These are phyloP conservation scores for Plasmodium coatneyi DNA, from an alignment of 169 alveolate genomes.

Conservation along the genomic window DNA sequence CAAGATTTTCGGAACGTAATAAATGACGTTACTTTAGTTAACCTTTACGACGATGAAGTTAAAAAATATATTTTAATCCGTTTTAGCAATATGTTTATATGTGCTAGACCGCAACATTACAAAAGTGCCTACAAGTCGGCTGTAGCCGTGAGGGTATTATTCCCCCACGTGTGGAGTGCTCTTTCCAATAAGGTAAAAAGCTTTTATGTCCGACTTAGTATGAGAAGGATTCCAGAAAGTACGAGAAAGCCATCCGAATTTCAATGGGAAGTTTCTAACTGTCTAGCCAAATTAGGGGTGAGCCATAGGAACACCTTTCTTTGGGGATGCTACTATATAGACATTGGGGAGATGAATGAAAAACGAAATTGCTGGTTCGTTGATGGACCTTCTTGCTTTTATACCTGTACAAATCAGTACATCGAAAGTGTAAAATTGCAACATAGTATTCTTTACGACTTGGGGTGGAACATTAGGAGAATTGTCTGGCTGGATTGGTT, in stretches of 20 bases:
- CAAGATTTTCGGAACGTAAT: slow-evolving; percentile 86
- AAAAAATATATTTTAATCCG: slow-evolving; percentile 82
- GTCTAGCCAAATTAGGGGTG: slow-evolving; percentile 82
- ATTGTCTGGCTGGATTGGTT: slow-evolving; percentile 87
- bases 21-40: slow-evolving; percentile 80
- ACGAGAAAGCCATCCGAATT: slow-evolving; percentile 83
- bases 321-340: slow-evolving; percentile 91
- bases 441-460: slow-evolving; percentile 85
- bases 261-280: slow-evolving; percentile 89
- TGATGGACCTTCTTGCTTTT: slow-evolving; percentile 89
- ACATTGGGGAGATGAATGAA: slow-evolving; percentile 87
- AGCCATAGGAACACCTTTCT: slow-evolving; percentile 85
- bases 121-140: slow-evolving; percentile 86
- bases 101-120: slow-evolving; percentile 87
- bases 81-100: slow-evolving; percentile 83
- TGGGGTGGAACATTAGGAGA: slow-evolving; percentile 89
- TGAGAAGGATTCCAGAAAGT: slow-evolving; percentile 84
- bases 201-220: slow-evolving; percentile 85
- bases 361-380: slow-evolving; percentile 87
- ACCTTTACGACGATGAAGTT: slow-evolving; percentile 82
- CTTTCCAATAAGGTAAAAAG: slow-evolving; percentile 79
- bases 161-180: slow-evolving; percentile 83
- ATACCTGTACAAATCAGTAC: slow-evolving; percentile 81
- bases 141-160: slow-evolving; percentile 83
- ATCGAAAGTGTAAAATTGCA: slow-evolving; percentile 84